Conservation (phyloP, 2,329 filamentous ascomycete species). For the Trichoderma citrinoviride region DNA sequence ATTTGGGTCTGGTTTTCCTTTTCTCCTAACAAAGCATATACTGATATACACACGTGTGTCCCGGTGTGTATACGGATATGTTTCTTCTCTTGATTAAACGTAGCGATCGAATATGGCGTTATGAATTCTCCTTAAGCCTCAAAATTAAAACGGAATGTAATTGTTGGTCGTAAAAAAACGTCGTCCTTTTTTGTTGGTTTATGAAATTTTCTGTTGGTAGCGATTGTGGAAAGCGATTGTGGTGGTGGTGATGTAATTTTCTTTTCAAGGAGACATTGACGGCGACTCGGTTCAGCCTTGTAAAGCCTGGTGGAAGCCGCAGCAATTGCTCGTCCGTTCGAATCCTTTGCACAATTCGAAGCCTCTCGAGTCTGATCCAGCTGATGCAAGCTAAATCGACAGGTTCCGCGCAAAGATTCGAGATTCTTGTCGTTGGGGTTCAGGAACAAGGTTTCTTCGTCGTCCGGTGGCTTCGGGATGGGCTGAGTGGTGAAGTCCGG, state of each 20-base stretch:
- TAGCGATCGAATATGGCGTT: constrained; percentile 39
- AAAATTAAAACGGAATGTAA: constrained; percentile 5
- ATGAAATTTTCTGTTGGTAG: constrained; percentile 25
- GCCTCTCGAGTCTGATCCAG: not conserved
- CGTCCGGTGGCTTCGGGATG: constrained; percentile 6
- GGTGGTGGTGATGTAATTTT: constrained; percentile 28
- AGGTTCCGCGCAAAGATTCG: constrained; percentile 1
- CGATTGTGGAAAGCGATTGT: constrained; percentile 36
- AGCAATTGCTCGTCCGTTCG: constrained; percentile 8
- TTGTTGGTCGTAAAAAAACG: constrained; percentile 24
- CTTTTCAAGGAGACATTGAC: constrained; percentile 23
- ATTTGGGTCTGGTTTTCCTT: not conserved
- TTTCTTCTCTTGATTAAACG: constrained; percentile 27
- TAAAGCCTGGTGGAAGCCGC: not conserved
- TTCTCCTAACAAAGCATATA: not conserved
- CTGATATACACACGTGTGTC: not conserved
- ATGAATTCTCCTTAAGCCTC: not conserved
- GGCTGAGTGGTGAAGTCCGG: constrained; percentile 12
- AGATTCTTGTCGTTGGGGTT: not conserved
- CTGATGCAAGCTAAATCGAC: not conserved
- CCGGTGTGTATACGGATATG: not conserved
- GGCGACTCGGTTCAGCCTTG: constrained; percentile 12
- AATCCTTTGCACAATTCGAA: constrained; percentile 13
- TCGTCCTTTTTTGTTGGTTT: constrained; percentile 9
- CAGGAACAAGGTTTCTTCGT: not conserved